Evolutionary conservation across 2,329 filamentous ascomycete species (phyloP), one percentile per base, ranked within the genome.

Genomic region (Aspergillus ochraceus): DNA sequence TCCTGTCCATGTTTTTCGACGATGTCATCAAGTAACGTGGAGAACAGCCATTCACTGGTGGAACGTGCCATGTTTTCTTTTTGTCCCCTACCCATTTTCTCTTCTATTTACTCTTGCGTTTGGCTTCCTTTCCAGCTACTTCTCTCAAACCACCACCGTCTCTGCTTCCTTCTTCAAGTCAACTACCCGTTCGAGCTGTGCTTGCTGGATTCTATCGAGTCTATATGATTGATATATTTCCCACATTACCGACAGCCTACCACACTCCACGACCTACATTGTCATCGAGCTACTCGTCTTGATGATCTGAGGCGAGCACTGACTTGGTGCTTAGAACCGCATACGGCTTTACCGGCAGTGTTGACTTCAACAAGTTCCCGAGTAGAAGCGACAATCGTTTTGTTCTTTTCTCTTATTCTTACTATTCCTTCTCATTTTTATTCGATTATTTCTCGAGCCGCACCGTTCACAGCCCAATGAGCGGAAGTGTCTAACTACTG

Each of bases 41-140:
- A 63, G 55, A 61, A 62, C 26, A 62, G 36, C 46, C 47, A 57
- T 50, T 51, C 39, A 47, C 39, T 20, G 50, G 53, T 52, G 54
- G 54, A 52, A 53, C 47, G 50, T 60, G 39, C 52, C 47, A 59
- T 65, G 30, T 58, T 62, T 61, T 57, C 60, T 65, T 60, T 60
- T 58, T 29, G 53, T 58, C 39, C 26, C 26, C 26, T 29, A 8
- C 8, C 26, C 8, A 29, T 29, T 29, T 29, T 29, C 26, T n/a
- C 50, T 54, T 42, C 30, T 47, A 52, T 52, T 45, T 47, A 46
- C 49, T 60, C 32, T 59, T 59, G 29, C 47, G 59, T 60, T 57
- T 60, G 51, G 54, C 50, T 49, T 62, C 32, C 56, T 58, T 55
- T 36, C 36, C 6, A 58, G 49, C 51, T 54, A 54, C 49, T 49